Evolutionary conservation across 1,139 yeast genomes (phyloP).

Genomic region (Suhomyces coccinellae): DNA sequence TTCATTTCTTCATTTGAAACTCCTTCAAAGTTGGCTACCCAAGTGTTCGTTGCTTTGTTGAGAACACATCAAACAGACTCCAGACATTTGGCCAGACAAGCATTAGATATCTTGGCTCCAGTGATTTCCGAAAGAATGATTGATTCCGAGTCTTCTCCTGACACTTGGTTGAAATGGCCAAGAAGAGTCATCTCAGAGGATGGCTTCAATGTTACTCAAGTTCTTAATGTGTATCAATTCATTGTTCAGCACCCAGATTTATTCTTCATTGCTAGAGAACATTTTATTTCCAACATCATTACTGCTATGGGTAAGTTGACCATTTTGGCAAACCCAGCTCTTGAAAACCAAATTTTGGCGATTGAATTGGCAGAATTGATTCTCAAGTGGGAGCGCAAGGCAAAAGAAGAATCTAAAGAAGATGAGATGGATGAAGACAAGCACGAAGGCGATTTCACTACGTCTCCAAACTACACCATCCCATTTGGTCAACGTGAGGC

Average conservation of each 20-base stretch:
- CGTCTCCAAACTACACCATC: constrained; percentile 52
- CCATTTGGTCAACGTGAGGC: constrained; percentile 87
- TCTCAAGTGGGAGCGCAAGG: constrained; percentile 76
- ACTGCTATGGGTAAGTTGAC: constrained; percentile 95
- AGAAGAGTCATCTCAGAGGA: constrained; percentile 90
- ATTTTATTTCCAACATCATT: constrained; percentile 83
- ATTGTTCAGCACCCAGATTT: constrained; percentile 83
- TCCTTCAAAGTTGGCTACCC: constrained; percentile 84
- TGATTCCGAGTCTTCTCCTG: constrained; percentile 51
- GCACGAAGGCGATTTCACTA: constrained; percentile 33
- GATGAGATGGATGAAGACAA: constrained; percentile 16
- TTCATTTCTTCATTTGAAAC: constrained; percentile 90
- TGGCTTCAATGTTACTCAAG: constrained; percentile 79
- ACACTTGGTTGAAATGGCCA: constrained; percentile 93
- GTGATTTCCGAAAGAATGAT: constrained; percentile 73
- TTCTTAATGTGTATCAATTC: constrained; percentile 85
- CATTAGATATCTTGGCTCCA: constrained; percentile 87
- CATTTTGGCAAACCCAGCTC: constrained; percentile 73
- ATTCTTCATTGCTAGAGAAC: constrained; percentile 84
- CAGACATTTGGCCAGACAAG: constrained; percentile 78
- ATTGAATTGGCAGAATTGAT: constrained; percentile 87
- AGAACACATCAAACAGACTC: constrained; percentile 88
- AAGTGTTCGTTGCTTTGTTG: constrained; percentile 85
- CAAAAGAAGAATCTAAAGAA: constrained; percentile 27
- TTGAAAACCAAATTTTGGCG: constrained; percentile 82